Conservation (phyloP, 768 basidiomycete genomes). For the Termitomyces sp. region DNA sequence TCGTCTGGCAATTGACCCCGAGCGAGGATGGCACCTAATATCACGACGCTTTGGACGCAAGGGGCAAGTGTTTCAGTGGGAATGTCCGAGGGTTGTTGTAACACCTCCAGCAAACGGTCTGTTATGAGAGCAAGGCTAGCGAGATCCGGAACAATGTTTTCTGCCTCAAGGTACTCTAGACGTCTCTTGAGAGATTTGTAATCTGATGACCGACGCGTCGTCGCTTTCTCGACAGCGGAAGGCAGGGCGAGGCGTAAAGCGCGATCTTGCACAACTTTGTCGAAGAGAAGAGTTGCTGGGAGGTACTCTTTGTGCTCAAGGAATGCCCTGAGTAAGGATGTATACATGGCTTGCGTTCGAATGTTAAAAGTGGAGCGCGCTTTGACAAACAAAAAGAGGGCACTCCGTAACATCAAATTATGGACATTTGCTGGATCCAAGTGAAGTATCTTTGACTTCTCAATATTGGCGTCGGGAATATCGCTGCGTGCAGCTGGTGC, state of each 20-base stretch:
- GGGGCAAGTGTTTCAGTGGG: not conserved
- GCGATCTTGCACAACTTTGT: not conserved
- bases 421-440: not conserved
- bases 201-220: too few relatives aligned
- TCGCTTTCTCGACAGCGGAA: not conserved
- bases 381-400: not conserved
- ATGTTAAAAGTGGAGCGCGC: not conserved
- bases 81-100: not conserved
- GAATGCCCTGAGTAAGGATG: not conserved
- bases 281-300: not conserved
- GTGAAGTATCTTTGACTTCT: not conserved
- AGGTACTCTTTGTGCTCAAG: not conserved
- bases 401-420: not conserved
- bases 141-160: not conserved
- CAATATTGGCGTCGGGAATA: accelerated
- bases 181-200: not conserved
- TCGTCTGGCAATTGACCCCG: not conserved
- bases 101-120: not conserved
- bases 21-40: not conserved
- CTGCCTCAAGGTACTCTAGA: not conserved
- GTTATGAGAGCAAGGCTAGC: not conserved
- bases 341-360: not conserved
- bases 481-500: too few relatives aligned
- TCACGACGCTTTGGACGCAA: not conserved
- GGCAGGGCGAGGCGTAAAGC: not conserved